phyloP scores from a whole-genome alignment of 1,284 basidiomycete genomes.

The Papiliotrema terrestris region DNA sequence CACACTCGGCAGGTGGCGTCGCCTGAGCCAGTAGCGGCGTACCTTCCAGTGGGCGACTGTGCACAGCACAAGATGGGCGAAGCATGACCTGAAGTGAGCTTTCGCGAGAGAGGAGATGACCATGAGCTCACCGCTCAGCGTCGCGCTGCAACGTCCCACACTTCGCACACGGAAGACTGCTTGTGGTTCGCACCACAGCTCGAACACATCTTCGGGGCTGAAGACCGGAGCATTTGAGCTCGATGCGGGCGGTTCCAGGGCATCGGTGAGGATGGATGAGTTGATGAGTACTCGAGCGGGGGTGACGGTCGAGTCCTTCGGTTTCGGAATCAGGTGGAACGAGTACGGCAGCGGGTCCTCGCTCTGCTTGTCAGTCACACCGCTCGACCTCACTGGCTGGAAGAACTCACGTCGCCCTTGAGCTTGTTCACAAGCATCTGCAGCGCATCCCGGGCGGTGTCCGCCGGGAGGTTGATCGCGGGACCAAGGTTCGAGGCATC shows the following conservation, averaged over 20 bases:
- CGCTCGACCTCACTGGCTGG: background rate
- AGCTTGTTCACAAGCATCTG: slow-evolving; percentile 83
- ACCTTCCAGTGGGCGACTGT: slow-evolving; percentile 86
- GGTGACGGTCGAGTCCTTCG: slow-evolving; percentile 31
- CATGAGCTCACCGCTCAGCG: slow-evolving; percentile 65
- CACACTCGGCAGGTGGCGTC: slow-evolving; percentile 91
- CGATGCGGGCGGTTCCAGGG: slow-evolving; percentile 59
- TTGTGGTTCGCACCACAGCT: slow-evolving; percentile 86
- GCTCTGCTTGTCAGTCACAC: slow-evolving; percentile 51
- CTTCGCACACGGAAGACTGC: slow-evolving; percentile 93
- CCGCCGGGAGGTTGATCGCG: slow-evolving; percentile 79
- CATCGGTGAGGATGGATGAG: slow-evolving; percentile 74
- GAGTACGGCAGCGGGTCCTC: slow-evolving; percentile 87
- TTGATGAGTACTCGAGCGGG: slow-evolving; percentile 71
- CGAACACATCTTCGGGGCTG: slow-evolving; percentile 80
- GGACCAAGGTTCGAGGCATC: slow-evolving; percentile 76
- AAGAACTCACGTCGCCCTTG: slow-evolving; percentile 59
- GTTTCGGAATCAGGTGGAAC: slow-evolving; percentile 67
- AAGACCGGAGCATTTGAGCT: slow-evolving; percentile 49
- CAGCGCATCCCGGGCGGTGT: slow-evolving; percentile 76
- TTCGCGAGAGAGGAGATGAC: background rate
- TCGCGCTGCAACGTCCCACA: slow-evolving; percentile 88
- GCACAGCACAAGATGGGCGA: slow-evolving; percentile 93
- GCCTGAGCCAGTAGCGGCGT: slow-evolving; percentile 91
- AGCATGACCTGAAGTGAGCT: slow-evolving; percentile 63